A percentile compares a stretch with the other conserved stretches of the same genome.
Conservation (phyloP, 768 basidiomycete species). For the Scleroderma bovista region DNA sequence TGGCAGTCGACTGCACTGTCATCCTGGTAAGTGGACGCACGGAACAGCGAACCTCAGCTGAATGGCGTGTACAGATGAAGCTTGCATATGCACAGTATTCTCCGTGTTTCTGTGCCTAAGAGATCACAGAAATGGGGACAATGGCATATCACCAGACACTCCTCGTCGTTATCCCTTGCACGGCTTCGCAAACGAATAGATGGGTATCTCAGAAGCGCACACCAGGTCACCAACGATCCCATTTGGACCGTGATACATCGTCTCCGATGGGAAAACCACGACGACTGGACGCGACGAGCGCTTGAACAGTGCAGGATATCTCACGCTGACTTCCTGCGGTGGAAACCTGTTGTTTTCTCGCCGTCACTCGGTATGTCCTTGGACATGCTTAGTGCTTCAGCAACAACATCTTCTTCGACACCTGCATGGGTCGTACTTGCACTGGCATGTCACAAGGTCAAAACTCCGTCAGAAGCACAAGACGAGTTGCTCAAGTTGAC, state of each 20-base stretch:
- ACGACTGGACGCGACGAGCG: conserved; percentile 11
- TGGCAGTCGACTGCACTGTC: no score
- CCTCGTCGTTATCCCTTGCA: conserved; percentile 17
- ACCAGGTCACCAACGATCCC: conserved; percentile 33
- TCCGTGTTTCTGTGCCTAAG: conserved; percentile 5
- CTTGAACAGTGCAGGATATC: conserved; percentile 31
- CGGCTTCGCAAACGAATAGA: conserved; percentile 16
- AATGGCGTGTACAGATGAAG: conserved; percentile 4
- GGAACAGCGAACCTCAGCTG: no score
- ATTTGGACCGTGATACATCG: conserved; percentile 38
- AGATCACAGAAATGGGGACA: conserved; percentile 2
- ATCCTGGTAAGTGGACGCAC: no score
- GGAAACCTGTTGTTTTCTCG: conserved; percentile 33
- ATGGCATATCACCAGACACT: conserved; percentile 1
- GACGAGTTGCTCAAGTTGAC: conserved; percentile 40
- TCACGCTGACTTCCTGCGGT: conserved; percentile 34
- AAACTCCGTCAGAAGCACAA: conserved; percentile 40
- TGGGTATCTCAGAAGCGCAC: conserved; percentile 30
- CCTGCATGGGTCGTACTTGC: conserved; percentile 52
- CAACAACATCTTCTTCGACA: background rate
- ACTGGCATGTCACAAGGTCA: conserved; percentile 42
- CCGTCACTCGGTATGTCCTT: conserved; percentile 31
- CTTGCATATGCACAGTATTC: conserved; percentile 16
- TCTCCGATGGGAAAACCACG: conserved; percentile 18
- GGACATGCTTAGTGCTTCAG: conserved; percentile 9